Evolutionary conservation across 1,139 yeast genomes (phyloP), one percentile per base, ranked within the genome.

Genomic region (Saccharomyces hybrid): DNA sequence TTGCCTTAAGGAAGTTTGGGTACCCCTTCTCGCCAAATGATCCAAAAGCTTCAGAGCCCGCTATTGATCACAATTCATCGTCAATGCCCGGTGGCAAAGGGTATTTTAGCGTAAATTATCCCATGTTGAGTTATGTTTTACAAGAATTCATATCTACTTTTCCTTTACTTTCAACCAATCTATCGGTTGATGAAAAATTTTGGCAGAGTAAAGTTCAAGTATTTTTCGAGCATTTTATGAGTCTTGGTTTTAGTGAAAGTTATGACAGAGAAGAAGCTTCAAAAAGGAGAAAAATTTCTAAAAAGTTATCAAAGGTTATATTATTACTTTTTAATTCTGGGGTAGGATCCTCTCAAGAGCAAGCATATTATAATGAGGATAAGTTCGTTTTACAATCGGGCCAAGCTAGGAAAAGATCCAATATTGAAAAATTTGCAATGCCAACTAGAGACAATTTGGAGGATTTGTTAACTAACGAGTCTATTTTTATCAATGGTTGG

Each of bases 141-240:
- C 69, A 74, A 47, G 75, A 80, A 52, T 86, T 83, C 58, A 70
- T 90, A 7, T 73, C 77, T 50, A 80, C 84, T 1, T 86, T 91
- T 64, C 98, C 98, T 1, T 84, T 91, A 63, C 73, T 91, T 26
- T 74, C 84, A 2, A 66, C 74, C 32, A 75, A 69, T 21, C 55
- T 69, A 47, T 68, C 80, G 1, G 78, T 78, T 55, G 83, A 81
- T 60, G 70, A 72, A 19, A 72, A 73, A 51, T 88, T 91, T 65
- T 91, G 97, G 97, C 81, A 81, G 57, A 76, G 76, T 49, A 84
- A 85, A 42, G 84, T 89, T 0, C 96, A 90, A 68, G 83, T 83
- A 44, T 89, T 90, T 66, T 78, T 86, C 62, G 95, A 88, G 65
- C 80, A 84, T 56, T 84, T 91, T 71, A 86, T 87, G 67, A 72